Base-by-base conservation (phyloP, 1,284 basidiomycete genomes). In the Cerioporus squamosus region DNA sequence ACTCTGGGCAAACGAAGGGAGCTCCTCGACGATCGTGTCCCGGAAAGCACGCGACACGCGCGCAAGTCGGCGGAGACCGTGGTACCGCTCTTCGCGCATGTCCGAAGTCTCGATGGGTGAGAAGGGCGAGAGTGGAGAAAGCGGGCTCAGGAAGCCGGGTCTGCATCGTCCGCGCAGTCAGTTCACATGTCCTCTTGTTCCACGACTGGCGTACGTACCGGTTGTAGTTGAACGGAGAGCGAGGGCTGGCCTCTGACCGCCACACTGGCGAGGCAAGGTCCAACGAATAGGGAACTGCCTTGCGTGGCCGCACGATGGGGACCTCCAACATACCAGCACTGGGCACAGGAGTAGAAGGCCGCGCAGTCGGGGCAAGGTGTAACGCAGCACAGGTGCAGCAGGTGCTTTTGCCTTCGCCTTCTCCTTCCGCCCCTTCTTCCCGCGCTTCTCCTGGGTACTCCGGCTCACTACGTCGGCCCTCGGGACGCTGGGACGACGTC, bases 51-150 rank as follows among this genome's bases (percentile, higher is more conserved):
- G 63, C 8, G 60, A 57, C 29, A 48, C 54, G 53, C 55, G 62
- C 1, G 69, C 63, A n/a, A 72, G 66, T 38, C 65, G 66, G 17
- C 69, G 68, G 23, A 72, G 63, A 38, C 55, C 68, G 23, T 66
- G 56, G 22, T 66, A 60, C 38, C 57, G 59, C 42, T 64, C 59
- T 39, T 59, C 46, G 44, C 60, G 59, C 55, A 62, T 47, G 31
- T 44, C 52, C 15, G 59, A 43, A 23, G 63, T 63, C 44, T 53
- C 55, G 43, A 66, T 64, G 38, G 65, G 67, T 3, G 65, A 65
- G 18, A 66, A 46, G 2, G 63, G 59, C 5, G 63, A 63, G 29
- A 66, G 15, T 3, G 63, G 59, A 17, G 63, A 46, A 9, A 66
- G 42, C 2, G 67, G 63, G 40, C 63, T 60, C 33, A 62, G 48